Evolutionary conservation across 306 rosid species (phyloP).

Genomic region (Castanospermum australe): DNA sequence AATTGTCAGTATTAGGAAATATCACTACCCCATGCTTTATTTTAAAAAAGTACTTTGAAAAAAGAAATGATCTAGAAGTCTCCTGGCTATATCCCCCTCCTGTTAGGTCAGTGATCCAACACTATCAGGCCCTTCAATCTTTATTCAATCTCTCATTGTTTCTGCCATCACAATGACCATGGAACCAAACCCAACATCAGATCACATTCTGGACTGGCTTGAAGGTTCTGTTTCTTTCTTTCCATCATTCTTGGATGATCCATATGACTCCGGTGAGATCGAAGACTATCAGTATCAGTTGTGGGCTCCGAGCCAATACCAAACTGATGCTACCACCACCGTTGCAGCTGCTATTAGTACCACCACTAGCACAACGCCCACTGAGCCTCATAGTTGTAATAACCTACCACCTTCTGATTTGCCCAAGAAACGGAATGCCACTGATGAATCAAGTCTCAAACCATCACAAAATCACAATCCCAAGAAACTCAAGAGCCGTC

Average conservation of each 20-base stretch:
- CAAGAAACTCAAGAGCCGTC: conserved; percentile 40
- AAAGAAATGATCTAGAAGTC: conserved; percentile 5
- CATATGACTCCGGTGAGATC: conserved; percentile 46
- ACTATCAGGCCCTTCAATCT: conserved; percentile 22
- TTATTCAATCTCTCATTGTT: conserved; percentile 1
- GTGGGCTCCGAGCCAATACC: conserved; percentile 67
- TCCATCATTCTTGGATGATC: conserved; percentile 73
- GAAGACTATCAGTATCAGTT: conserved; percentile 50
- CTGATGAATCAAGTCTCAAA: conserved; percentile 33
- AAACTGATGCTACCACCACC: conserved; percentile 27
- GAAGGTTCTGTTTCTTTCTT: conserved; percentile 71
- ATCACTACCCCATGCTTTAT: conserved; percentile 34
- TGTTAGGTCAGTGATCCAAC: conserved; percentile 57
- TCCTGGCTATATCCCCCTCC: conserved; percentile 21
- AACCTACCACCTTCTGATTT: conserved; percentile 41
- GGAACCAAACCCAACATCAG: conserved; percentile 60
- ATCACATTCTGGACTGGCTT: conserved; percentile 79
- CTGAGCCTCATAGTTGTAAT: conserved; percentile 26
- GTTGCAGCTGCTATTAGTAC: conserved; percentile 8
- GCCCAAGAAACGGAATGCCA: conserved; percentile 61
- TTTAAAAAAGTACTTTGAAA: conserved; percentile 14
- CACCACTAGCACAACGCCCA: conserved; percentile 30
- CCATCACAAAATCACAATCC: conserved; percentile 39
- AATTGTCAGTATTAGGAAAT: conserved; percentile 48
- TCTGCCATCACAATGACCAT: conserved; percentile 47